These are phyloP conservation scores for Colletotrichum lentis DNA, from an alignment of 2,329 filamentous ascomycete species.

Conservation along the genomic window DNA sequence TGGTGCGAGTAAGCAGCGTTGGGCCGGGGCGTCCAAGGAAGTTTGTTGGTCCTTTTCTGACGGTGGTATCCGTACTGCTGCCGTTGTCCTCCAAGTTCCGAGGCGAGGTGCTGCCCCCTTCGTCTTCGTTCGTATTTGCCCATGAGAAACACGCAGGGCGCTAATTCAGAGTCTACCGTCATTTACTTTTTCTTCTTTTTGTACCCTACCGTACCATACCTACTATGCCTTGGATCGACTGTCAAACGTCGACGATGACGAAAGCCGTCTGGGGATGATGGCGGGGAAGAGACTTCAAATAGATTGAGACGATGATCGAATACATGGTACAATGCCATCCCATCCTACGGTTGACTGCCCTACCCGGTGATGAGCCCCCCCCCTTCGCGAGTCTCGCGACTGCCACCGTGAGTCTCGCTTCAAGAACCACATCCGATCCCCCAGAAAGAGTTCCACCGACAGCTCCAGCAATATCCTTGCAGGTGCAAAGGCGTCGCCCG, in stretches of 20 bases:
- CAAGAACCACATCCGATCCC: neutral
- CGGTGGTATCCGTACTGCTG: neutral
- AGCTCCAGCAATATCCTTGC: conserved; percentile 24
- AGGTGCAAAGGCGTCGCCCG: neutral
- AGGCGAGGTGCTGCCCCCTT: neutral
- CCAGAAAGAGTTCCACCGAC: conserved; percentile 1
- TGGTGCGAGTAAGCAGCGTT: conserved; percentile 18
- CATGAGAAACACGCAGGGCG: neutral
- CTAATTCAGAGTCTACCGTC: conserved; percentile 9
- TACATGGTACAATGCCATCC: neutral
- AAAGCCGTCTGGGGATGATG: neutral
- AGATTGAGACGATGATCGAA: conserved; percentile 9
- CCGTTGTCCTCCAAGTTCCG: neutral
- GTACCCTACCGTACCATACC: too few relatives aligned
- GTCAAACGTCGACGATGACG: neutral
- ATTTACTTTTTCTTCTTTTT: too few relatives aligned
- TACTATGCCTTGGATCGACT: neutral
- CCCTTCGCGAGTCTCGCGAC: conserved; percentile 3
- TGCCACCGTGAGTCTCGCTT: conserved; percentile 2
- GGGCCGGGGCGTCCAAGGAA: neutral
- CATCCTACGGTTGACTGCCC: neutral
- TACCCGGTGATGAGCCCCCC: neutral
- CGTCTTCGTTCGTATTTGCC: neutral
- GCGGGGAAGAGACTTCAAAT: conserved; percentile 5
- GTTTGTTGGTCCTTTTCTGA: neutral